Percentiles rank a stretch among this genome's conserved stretches.
Evolutionary conservation across 192 early-diverging fungal species (phyloP).

Genomic region (Entomortierella parvispora): DNA sequence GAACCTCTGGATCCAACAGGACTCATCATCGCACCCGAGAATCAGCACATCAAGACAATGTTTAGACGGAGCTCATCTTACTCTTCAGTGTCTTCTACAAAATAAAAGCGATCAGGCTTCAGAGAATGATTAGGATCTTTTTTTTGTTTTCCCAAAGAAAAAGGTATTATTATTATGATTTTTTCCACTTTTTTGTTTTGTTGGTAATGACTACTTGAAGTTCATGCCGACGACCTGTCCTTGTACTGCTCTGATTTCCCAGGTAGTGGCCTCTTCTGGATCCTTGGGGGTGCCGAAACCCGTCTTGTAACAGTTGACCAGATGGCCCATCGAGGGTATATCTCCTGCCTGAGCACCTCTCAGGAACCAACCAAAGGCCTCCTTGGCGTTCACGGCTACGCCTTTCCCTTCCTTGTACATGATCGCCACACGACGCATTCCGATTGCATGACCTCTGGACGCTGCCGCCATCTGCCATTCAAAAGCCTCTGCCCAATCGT

Average conservation of each 20-base stretch:
- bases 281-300: slow-evolving; percentile 73
- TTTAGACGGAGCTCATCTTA: slow-evolving; percentile 19
- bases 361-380: slow-evolving; percentile 69
- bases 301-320: slow-evolving; percentile 85
- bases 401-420: slow-evolving; percentile 69
- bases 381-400: slow-evolving; percentile 54
- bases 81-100: neutral
- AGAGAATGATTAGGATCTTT: no score
- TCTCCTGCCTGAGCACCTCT: slow-evolving; percentile 73
- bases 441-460: slow-evolving; percentile 62
- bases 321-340: slow-evolving; percentile 79
- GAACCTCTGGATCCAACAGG: slow-evolving; percentile 49
- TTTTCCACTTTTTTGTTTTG: no score
- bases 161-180: no score
- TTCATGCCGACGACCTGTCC: slow-evolving; percentile 48
- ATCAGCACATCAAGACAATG: slow-evolving; percentile 19
- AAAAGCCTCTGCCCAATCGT: slow-evolving; percentile 58
- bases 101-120: no score
- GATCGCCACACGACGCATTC: slow-evolving; percentile 64
- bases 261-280: slow-evolving; percentile 62
- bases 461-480: slow-evolving; percentile 66
- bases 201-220: slow-evolving; percentile 30
- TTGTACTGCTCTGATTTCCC: slow-evolving; percentile 67
- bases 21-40: slow-evolving; percentile 38
- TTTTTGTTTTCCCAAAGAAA: no score